Base-by-base conservation (phyloP, 1,284 basidiomycete genomes). In the Flammula alnicola region DNA sequence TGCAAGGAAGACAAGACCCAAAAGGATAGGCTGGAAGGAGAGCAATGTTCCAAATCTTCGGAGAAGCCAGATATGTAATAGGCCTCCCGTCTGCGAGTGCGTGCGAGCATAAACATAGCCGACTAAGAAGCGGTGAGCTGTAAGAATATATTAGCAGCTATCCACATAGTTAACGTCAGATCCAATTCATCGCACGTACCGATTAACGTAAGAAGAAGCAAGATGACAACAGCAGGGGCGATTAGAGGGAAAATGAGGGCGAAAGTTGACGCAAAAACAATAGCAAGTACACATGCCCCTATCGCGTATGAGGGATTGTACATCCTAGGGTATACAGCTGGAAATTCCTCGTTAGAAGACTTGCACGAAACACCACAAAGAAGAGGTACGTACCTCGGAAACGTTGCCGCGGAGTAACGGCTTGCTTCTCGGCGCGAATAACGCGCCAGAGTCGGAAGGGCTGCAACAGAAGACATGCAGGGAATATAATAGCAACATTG, bases 171-270 rank as follows among this genome's bases (percentile, higher is more conserved):
- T 12, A 42, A 40, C 41, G 11, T 31, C 4, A 45, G 25, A 29
- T 33, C 19, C n/a, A 19, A n/a, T 12, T n/a, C 23, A 57, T 20
- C 25, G 16, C 51, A 35, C 80, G 56, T 63, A 85, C 85, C 87
- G 55, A 91, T 74, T 47, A 91, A 72, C 3, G 83, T 83, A 14
- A 93, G 73, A 49, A 87, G 73, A 3, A 92, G 65, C 45, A 92
- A 68, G 26, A 91, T 48, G 19, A 83, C 72, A 32, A 86, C 83
- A 44, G 88, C 84, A 31, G 88, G 84, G 0, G 81, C 82, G 50
- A 93, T 80, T 36, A 92, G 69, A 1, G 91, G 91, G 64, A 91
- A 91, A 38, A 92, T 81, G 44, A 91, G 64, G 44, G 79, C 75
- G 69, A 84, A 92, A 31, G 76, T 82, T 33, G 83, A 85, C 43